Evolutionary conservation across 2,329 filamentous ascomycete species (phyloP), one percentile per base, ranked within the genome.

Genomic region (Ophiosphaerella narmari): DNA sequence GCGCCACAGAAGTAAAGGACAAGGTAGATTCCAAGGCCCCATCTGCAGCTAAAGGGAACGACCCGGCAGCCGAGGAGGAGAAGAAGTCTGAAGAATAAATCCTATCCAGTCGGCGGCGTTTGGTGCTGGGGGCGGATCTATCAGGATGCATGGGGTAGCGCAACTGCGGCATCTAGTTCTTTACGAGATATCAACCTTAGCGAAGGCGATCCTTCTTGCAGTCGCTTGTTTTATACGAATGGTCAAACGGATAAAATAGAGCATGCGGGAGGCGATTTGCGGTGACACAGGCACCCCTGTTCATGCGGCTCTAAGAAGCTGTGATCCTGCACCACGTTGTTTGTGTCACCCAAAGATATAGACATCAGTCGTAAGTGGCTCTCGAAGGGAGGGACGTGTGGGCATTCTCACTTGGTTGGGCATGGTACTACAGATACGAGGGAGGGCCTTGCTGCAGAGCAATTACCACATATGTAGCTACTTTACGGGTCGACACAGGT

Each of bases 51-150:
- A 38, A 37, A 40, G n/a, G 29, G 7, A 37, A 26, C n/a, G 39
- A 50, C 11, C 9, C 37, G 12, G 16, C 38, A 16, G 38, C 38
- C 8, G 46, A 57, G 31, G 40, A 52, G 7, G 57, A 57, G 16
- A 58, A 57, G 14, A 31, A 46, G 32, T 26, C 39, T 35, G 48
- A 37, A 38, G 39, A 46, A 35, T 48, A 46, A 38, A 24, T 32
- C 5, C 8, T 26, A 43, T 16, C 13, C n/a, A n/a, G 13, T 39
- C 23, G 13, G 24, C 23, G 13, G 24, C 5, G 12, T 13, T 12
- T 40, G 24, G 11, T 31, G 38, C 14, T 7, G 18, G 33, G 29
- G 23, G 24, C 11, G 26, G 34, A 16, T 24, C 12, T 26, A 29
- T 16, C 46, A 46, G 38, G 36, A 29, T 33, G 14, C 34, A 31